These are phyloP conservation scores for Acer negundo DNA, from an alignment of 345 rosid genomes.

Conservation along the genomic window DNA sequence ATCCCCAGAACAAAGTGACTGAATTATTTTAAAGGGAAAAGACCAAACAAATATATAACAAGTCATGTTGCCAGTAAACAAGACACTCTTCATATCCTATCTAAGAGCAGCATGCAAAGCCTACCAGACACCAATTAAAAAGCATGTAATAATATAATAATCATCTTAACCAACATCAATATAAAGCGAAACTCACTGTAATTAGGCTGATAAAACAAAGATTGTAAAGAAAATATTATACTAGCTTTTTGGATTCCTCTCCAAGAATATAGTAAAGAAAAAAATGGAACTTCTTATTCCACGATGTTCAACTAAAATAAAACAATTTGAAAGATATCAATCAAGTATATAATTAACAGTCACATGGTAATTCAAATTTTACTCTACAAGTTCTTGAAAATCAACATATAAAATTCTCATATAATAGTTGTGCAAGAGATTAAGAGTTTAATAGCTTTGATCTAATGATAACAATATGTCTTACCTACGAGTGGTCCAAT, in stretches of 20 bases:
- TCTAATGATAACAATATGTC: neutral
- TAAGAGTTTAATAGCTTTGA: too few relatives aligned
- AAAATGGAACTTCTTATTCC: neutral
- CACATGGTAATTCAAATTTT: neutral
- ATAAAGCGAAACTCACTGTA: slow-evolving; percentile 36
- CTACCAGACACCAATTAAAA: neutral
- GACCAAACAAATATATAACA: neutral
- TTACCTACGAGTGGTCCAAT: slow-evolving; percentile 56
- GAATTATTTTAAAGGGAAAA: slow-evolving; percentile 18
- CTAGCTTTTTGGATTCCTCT: slow-evolving; percentile 19
- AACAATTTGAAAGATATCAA: neutral
- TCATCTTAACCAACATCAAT: neutral
- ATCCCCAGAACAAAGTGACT: slow-evolving; percentile 97
- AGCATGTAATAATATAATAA: neutral
- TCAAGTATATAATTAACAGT: neutral
- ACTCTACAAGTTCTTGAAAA: neutral
- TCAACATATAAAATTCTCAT: too few relatives aligned
- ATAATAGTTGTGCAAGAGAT: too few relatives aligned
- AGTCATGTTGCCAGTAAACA: neutral
- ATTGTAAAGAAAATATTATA: too few relatives aligned
- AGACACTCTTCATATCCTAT: neutral
- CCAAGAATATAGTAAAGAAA: slow-evolving; percentile 26
- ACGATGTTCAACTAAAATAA: neutral
- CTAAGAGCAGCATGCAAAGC: neutral
- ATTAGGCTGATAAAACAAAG: slow-evolving; percentile 69